A percentile compares a stretch with the other conserved stretches of the same genome.
Evolutionary conservation across 306 rosid species (phyloP).

Genomic region (Cercis canadensis): DNA sequence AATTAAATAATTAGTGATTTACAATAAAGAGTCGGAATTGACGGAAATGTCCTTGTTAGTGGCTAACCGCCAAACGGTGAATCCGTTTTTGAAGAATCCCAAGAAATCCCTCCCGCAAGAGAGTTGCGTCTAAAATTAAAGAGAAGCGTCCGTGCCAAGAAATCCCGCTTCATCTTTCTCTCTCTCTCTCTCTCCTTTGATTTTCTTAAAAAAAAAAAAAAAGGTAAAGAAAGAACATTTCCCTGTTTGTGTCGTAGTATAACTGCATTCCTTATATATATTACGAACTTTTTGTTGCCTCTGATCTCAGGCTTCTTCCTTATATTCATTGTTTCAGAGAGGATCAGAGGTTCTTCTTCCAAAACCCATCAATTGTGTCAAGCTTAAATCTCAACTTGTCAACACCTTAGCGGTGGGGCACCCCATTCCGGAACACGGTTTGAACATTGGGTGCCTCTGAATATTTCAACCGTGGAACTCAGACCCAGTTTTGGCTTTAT

Average conservation of each 20-base stretch:
- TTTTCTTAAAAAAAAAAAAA: neutral
- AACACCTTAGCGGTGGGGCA: constrained; percentile 37
- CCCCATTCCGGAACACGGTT: constrained; percentile 34
- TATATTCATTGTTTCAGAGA: constrained; percentile 42
- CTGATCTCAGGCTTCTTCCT: constrained; percentile 48
- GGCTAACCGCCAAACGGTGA: constrained; percentile 36
- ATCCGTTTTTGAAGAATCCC: constrained; percentile 11
- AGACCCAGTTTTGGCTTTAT: constrained; percentile 7
- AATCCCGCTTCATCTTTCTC: constrained; percentile 7
- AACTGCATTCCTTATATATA: constrained; percentile 30
- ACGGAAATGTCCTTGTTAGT: constrained; percentile 3
- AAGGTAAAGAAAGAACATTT: neutral
- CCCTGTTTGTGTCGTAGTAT: constrained; percentile 1
- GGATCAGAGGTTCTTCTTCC: constrained; percentile 50
- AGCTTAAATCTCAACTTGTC: constrained; percentile 28
- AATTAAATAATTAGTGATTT: constrained; percentile 2
- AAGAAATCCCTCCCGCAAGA: neutral
- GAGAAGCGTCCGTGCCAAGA: constrained; percentile 46
- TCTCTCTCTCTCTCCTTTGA: constrained; percentile 15
- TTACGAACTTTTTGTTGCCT: constrained; percentile 38
- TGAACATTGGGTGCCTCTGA: constrained; percentile 45
- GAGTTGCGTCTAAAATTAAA: constrained; percentile 41
- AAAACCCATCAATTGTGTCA: constrained; percentile 48
- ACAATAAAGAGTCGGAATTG: neutral
- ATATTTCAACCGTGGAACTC: constrained; percentile 14